Base-by-base conservation (phyloP, 441 rosid species). In the Bocquillonia castaneifolia region DNA sequence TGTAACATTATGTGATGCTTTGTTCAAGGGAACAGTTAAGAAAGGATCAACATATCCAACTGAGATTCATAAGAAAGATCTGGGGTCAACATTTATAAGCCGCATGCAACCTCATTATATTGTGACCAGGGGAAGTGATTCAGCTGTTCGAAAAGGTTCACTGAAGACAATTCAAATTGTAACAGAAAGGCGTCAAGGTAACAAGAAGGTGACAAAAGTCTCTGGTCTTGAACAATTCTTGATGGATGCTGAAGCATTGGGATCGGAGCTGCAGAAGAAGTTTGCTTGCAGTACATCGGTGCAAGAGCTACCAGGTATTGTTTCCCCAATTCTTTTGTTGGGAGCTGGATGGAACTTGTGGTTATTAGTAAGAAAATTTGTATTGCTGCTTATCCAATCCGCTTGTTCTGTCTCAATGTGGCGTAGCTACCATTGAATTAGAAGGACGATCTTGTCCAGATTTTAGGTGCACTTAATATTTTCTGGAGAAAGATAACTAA, bases 201-300 rank as follows among this genome's bases (percentile, higher is more conserved):
- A 89, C 81, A 93, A 93, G 63, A 93, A 91, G 75, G 91, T 89
- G 52, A 93, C 97, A 4, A 91, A 85, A 71, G 82, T 91, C 4
- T 81, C 90, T 3, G 97, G 99, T 67, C 37, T 91, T 60, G 94
- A 89, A 80, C 79, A 86, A 42, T 88, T 93, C 79, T 81, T 91
- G 78, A 71, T 93, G 28, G 93, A 88, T 42, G 89, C 96, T 64
- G 98, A 93, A 72, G 76, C 88, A 56, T 74, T 91, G 75, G 98
- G 95, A 40, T 89, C 97, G 32, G 98, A 93, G 76, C 77, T 93
- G 82, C 98, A 93, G 88, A 93, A 93, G 80, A 93, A 93, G 80
- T 86, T 84, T 78, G 98, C 98, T 73, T 91, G 97, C 74, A 91
- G 98, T 76, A 89, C 96, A 54, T 75, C 98, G 8, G 85, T 87